These are phyloP conservation scores for Pichia sp. DNA, from an alignment of 1,139 yeast species.

Conservation along the genomic window DNA sequence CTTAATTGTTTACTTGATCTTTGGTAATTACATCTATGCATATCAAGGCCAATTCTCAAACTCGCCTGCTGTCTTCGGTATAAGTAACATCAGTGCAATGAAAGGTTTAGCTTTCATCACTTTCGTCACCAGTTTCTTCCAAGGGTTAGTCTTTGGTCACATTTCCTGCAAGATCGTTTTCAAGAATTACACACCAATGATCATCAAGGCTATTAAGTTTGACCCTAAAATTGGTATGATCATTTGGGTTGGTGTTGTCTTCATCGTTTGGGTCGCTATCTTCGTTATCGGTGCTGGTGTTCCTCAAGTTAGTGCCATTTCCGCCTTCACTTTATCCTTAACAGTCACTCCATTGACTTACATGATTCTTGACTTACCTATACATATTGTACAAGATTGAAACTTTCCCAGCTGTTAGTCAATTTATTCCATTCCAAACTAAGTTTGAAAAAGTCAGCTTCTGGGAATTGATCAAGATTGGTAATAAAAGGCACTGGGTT, in stretches of 20 bases:
- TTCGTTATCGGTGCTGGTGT: constrained; percentile 52
- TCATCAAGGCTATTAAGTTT: constrained; percentile 35
- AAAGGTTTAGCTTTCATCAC: constrained; percentile 39
- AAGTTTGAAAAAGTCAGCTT: neutral
- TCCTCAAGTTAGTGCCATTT: constrained; percentile 48
- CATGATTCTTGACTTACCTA: constrained; percentile 40
- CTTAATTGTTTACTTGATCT: constrained; percentile 37
- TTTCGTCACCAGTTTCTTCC: constrained; percentile 39
- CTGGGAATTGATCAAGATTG: neutral
- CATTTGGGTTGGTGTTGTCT: constrained; percentile 36
- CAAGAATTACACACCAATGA: constrained; percentile 36
- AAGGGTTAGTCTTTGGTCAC: constrained; percentile 44
- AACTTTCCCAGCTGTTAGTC: constrained; percentile 3
- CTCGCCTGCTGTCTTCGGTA: constrained; percentile 44
- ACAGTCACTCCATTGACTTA: constrained; percentile 46
- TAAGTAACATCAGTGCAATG: constrained; percentile 36
- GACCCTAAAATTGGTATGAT: constrained; percentile 34
- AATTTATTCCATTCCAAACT: constrained; percentile 11
- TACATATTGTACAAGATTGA: constrained; percentile 12
- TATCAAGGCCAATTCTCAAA: constrained; percentile 44
- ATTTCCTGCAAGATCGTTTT: constrained; percentile 43
- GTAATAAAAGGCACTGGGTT: constrained; percentile 16
- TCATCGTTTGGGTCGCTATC: constrained; percentile 41
- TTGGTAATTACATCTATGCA: constrained; percentile 41
- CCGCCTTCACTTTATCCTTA: constrained; percentile 52